A percentile compares a stretch with the other conserved stretches of the same genome.
Evolutionary conservation across 2,329 filamentous ascomycete genomes (phyloP).

Genomic region (Nannizzia gypsea): DNA sequence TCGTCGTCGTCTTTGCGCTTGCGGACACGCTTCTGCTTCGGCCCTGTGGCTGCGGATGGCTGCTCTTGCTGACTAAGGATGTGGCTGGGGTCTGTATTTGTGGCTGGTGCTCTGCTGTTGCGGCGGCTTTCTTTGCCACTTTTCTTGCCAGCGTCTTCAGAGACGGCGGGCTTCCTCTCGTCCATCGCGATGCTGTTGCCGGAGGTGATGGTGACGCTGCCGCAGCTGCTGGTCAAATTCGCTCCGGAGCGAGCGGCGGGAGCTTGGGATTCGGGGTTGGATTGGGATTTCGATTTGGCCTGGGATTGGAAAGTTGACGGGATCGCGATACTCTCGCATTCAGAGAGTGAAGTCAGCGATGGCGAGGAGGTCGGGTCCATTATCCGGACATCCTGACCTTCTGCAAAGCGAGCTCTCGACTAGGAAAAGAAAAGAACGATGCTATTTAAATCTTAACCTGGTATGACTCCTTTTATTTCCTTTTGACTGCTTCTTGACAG

Average conservation of each 20-base stretch:
- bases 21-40: conserved; percentile 22
- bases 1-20: conserved; percentile 32
- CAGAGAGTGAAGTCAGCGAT: conserved; percentile 7
- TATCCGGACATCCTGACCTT: background rate
- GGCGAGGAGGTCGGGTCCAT: conserved; percentile 6
- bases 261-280: background rate
- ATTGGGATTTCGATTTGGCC: background rate
- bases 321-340: conserved; percentile 12
- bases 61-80: conserved; percentile 10
- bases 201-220: background rate
- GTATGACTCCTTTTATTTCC: background rate
- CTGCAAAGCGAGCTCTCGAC: background rate
- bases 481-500: background rate
- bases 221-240: background rate
- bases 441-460: background rate
- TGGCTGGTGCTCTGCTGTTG: conserved; percentile 9
- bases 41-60: conserved; percentile 11
- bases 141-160: background rate
- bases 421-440: background rate
- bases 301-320: conserved; percentile 9
- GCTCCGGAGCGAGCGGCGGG: background rate
- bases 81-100: conserved; percentile 12
- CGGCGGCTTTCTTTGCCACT: conserved; percentile 3
- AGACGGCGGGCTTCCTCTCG: background rate
- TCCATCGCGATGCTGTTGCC: background rate